Conservation (phyloP, 805 yeast genomes). For the Wickerhamomyces chaumierensis region DNA sequence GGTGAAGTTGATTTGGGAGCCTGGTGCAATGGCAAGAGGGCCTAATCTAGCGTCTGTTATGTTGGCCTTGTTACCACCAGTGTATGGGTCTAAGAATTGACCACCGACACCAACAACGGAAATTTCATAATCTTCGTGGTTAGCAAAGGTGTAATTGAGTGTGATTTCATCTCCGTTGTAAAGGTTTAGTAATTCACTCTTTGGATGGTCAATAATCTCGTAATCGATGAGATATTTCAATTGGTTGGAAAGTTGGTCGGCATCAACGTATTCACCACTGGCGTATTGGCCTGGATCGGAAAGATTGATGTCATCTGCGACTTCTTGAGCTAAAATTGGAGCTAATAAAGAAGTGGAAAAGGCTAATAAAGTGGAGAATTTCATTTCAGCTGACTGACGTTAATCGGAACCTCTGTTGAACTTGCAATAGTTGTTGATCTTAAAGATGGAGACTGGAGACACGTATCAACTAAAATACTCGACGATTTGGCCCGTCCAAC, state of each 20-base stretch:
- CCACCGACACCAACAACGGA: constrained; percentile 64
- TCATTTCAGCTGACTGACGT: constrained; percentile 9
- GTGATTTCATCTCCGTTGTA: constrained; percentile 43
- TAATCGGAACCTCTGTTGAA: no score
- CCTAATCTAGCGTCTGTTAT: constrained; percentile 56
- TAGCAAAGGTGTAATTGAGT: constrained; percentile 39
- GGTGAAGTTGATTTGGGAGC: constrained; percentile 35
- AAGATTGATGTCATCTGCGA: constrained; percentile 7
- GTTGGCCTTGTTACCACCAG: constrained; percentile 42
- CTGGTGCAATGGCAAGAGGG: constrained; percentile 41
- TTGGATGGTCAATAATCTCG: constrained; percentile 33
- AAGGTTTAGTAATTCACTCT: constrained; percentile 23
- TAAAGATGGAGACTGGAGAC: no score
- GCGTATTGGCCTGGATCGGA: constrained; percentile 8
- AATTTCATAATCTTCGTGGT: constrained; percentile 39
- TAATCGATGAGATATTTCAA: constrained; percentile 39
- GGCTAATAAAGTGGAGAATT: constrained; percentile 8
- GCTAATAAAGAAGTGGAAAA: constrained; percentile 8
- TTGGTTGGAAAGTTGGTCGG: constrained; percentile 21
- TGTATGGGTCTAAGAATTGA: constrained; percentile 40
- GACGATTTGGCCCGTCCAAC: no score
- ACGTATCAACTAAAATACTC: no score
- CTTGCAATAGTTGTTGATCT: no score
- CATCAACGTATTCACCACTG: constrained; percentile 12
- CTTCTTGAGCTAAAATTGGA: constrained; percentile 3